Conservation (phyloP, 1,284 basidiomycete species). For the Moesziomyces globuligerus region DNA sequence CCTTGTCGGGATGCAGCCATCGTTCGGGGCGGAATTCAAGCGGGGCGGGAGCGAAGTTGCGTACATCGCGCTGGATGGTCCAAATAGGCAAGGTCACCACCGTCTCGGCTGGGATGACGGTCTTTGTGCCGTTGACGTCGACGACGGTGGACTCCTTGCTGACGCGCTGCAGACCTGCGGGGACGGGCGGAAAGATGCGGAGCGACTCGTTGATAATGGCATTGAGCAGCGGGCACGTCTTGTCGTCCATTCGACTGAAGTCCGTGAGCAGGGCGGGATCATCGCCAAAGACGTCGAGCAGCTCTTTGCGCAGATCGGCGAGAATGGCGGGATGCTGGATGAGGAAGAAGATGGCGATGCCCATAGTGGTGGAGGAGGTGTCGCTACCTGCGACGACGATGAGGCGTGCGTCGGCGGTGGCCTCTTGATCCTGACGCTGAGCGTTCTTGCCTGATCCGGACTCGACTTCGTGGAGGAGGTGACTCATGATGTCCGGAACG, state of each 20-base stretch:
- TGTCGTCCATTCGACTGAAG: slow-evolving; percentile 16
- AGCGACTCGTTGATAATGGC: slow-evolving; percentile 46
- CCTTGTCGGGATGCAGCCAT: slow-evolving; percentile 29
- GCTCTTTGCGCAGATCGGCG: slow-evolving; percentile 17
- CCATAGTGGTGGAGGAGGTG: slow-evolving; percentile 37
- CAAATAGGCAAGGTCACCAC: slow-evolving; percentile 34
- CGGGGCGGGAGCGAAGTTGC: slow-evolving; percentile 37
- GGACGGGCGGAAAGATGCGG: slow-evolving; percentile 34
- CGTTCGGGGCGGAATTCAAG: slow-evolving; percentile 31
- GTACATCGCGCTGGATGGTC: slow-evolving; percentile 30
- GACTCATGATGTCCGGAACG: slow-evolving; percentile 27
- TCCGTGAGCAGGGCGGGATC: slow-evolving; percentile 21
- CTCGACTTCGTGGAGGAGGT: slow-evolving; percentile 20
- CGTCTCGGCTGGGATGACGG: slow-evolving; percentile 21
- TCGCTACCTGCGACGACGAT: slow-evolving; percentile 49
- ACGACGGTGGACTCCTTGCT: slow-evolving; percentile 8
- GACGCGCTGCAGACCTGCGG: slow-evolving; percentile 33
- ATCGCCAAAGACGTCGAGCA: slow-evolving; percentile 25
- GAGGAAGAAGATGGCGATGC: slow-evolving; percentile 30
- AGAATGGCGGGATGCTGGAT: slow-evolving; percentile 21
- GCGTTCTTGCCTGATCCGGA: slow-evolving; percentile 2
- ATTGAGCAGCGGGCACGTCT: slow-evolving; percentile 39
- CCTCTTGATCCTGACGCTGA: slow-evolving; percentile 11
- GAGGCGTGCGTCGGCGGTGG: slow-evolving; percentile 32
- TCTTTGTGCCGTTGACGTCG: slow-evolving; percentile 19